Evolutionary conservation across 164 flowering plant genomes (phyloP).

Genomic region (Akebia trifoliata): DNA sequence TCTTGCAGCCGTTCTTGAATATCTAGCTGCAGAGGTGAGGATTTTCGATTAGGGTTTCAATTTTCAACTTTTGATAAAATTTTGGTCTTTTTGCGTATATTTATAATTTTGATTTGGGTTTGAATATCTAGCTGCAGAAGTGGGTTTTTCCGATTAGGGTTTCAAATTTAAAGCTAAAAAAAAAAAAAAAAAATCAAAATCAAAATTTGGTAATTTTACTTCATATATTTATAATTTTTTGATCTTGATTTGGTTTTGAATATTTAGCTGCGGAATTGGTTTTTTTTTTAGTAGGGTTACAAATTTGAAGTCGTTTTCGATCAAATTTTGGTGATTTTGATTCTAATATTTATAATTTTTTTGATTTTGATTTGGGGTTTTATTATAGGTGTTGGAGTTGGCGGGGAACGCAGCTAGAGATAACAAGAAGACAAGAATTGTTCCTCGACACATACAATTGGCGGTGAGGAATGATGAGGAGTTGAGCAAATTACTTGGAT

Average conservation of each 20-base stretch:
- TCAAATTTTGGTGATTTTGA: background rate
- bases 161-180: background rate
- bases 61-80: too few species aligned
- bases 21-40: slow-evolving; percentile 19
- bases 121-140: slow-evolving; percentile 22
- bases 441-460: slow-evolving; percentile 37
- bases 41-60: background rate
- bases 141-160: background rate
- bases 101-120: too few species aligned
- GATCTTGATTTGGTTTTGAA: background rate
- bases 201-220: background rate
- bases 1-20: slow-evolving; percentile 24
- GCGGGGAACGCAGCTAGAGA: slow-evolving; percentile 56
- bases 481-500: slow-evolving; percentile 37
- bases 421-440: slow-evolving; percentile 39
- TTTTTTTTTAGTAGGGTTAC: too few species aligned
- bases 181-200: too few species aligned
- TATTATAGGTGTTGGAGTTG: slow-evolving; percentile 36
- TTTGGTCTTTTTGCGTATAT: too few species aligned
- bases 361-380: background rate
- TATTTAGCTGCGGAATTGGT: background rate
- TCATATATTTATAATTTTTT: background rate
- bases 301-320: too few species aligned
- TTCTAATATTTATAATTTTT: background rate
- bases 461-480: slow-evolving; percentile 46